Evolutionary conservation across 352 stramenopile genomes (phyloP).

Genomic region (Globisporangium paddicum): DNA sequence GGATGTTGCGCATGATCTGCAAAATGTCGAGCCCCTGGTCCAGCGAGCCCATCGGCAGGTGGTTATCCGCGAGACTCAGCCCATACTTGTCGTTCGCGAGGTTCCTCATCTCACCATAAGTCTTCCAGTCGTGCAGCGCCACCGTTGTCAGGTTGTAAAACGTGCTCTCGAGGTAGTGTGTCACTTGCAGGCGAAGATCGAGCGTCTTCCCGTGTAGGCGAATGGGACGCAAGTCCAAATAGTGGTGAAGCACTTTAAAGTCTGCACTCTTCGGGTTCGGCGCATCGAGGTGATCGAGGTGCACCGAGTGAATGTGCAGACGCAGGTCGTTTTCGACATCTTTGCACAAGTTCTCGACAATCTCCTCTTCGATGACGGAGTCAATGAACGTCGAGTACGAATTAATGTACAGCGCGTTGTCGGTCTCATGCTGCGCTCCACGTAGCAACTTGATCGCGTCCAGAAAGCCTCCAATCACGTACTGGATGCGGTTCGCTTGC

Average conservation of each 20-base stretch:
- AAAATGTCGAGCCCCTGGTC: conserved; percentile 92
- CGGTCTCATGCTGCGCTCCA: conserved; percentile 69
- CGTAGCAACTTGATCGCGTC: conserved; percentile 73
- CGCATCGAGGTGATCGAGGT: conserved; percentile 83
- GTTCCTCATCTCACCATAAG: conserved; percentile 92
- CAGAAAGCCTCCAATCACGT: conserved; percentile 74
- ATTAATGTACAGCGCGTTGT: conserved; percentile 64
- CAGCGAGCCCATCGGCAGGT: conserved; percentile 90
- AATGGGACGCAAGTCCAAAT: conserved; percentile 84
- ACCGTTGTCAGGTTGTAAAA: conserved; percentile 96
- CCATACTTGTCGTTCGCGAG: conserved; percentile 92
- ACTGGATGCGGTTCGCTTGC: conserved; percentile 81
- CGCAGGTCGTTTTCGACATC: conserved; percentile 93
- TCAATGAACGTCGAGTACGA: conserved; percentile 80
- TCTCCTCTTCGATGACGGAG: conserved; percentile 78
- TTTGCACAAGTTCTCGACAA: conserved; percentile 88
- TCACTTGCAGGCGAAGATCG: conserved; percentile 82
- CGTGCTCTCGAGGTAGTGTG: conserved; percentile 91
- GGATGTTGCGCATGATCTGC: conserved; percentile 95
- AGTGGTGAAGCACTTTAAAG: conserved; percentile 83
- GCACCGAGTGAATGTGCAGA: conserved; percentile 85
- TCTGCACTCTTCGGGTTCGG: conserved; percentile 80
- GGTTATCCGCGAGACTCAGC: conserved; percentile 87
- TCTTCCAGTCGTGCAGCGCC: conserved; percentile 94
- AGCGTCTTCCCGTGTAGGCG: conserved; percentile 86